Conservation (phyloP, 2,329 filamentous ascomycete species). For the Cercospora zeina region DNA sequence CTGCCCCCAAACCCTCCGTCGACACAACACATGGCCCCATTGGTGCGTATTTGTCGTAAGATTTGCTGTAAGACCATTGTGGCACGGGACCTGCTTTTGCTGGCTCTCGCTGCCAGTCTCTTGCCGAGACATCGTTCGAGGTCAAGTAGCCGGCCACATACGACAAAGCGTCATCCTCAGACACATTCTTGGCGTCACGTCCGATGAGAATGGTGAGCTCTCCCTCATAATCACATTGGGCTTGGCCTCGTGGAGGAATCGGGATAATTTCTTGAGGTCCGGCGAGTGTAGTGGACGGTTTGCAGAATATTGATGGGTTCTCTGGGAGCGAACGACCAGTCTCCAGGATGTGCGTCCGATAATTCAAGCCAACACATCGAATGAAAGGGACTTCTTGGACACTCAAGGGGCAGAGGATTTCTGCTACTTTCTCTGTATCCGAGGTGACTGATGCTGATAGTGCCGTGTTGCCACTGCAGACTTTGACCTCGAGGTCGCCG, state of each 20-base stretch:
- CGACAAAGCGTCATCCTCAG: slow-evolving; percentile 62
- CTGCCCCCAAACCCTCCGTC: slow-evolving; percentile 47
- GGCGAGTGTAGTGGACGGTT: slow-evolving; percentile 65
- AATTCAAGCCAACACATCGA: slow-evolving; percentile 61
- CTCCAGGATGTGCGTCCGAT: slow-evolving; percentile 54
- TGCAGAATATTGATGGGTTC: slow-evolving; percentile 72
- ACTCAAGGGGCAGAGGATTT: slow-evolving; percentile 55
- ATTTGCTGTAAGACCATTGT: slow-evolving; percentile 60
- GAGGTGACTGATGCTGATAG: slow-evolving; percentile 53
- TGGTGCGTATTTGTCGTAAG: slow-evolving; percentile 59
- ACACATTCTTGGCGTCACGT: slow-evolving; percentile 63
- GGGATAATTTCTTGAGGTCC: slow-evolving; percentile 67
- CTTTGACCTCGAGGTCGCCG: slow-evolving; percentile 49
- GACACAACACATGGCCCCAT: slow-evolving; percentile 55
- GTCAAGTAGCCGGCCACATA: slow-evolving; percentile 73
- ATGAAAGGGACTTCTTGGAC: slow-evolving; percentile 56
- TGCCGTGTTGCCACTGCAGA: slow-evolving; percentile 51
- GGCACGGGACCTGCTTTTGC: slow-evolving; percentile 52
- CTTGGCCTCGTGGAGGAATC: slow-evolving; percentile 64
- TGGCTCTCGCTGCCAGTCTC: slow-evolving; percentile 57
- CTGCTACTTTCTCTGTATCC: slow-evolving; percentile 56
- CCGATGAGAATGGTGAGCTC: slow-evolving; percentile 74
- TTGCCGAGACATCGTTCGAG: slow-evolving; percentile 75
- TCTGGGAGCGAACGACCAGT: slow-evolving; percentile 67
- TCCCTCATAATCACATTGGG: slow-evolving; percentile 73